phyloP scores from a whole-genome alignment of 2,329 filamentous ascomycete species.

The Dactylellina drechsleri region DNA sequence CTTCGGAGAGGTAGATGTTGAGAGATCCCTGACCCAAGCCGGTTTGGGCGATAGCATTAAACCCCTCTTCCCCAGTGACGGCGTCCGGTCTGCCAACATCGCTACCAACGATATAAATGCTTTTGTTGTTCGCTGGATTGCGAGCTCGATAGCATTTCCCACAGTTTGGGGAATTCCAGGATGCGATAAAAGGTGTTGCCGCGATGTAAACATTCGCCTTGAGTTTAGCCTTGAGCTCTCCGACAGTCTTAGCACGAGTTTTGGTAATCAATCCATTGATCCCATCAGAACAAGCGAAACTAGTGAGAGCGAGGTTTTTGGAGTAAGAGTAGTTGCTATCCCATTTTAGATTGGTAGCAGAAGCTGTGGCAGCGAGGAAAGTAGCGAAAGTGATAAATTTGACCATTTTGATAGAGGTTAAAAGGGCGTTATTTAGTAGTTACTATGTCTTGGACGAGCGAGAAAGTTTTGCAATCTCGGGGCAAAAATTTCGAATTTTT shows the following conservation, averaged over 20 bases:
- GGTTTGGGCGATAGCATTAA: too few species aligned
- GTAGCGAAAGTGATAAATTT: constrained; percentile 17
- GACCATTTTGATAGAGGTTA: constrained; percentile 32
- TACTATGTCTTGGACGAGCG: too few species aligned
- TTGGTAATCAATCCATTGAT: constrained; percentile 37
- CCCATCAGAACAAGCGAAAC: constrained; percentile 42
- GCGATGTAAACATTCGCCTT: constrained; percentile 63
- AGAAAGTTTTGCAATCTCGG: too few species aligned
- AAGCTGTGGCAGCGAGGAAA: constrained; percentile 26
- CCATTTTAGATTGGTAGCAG: constrained; percentile 30
- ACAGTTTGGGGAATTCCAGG: constrained; percentile 67
- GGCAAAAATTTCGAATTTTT: too few species aligned
- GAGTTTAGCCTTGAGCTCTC: constrained; percentile 26
- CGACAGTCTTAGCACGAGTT: neutral
- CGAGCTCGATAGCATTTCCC: constrained; percentile 69
- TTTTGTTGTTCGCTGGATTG: neutral
- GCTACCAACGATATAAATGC: too few species aligned
- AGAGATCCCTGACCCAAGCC: too few species aligned
- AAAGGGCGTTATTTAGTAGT: too few species aligned
- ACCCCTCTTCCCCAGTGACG: too few species aligned
- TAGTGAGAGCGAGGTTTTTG: constrained; percentile 15
- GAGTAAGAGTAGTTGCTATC: constrained; percentile 19
- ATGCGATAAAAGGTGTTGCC: constrained; percentile 63
- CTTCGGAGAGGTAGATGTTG: too few species aligned
- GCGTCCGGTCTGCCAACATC: too few species aligned